These are phyloP conservation scores for Globisporangium alternatum DNA, from an alignment of 352 stramenopile species.

Conservation along the genomic window DNA sequence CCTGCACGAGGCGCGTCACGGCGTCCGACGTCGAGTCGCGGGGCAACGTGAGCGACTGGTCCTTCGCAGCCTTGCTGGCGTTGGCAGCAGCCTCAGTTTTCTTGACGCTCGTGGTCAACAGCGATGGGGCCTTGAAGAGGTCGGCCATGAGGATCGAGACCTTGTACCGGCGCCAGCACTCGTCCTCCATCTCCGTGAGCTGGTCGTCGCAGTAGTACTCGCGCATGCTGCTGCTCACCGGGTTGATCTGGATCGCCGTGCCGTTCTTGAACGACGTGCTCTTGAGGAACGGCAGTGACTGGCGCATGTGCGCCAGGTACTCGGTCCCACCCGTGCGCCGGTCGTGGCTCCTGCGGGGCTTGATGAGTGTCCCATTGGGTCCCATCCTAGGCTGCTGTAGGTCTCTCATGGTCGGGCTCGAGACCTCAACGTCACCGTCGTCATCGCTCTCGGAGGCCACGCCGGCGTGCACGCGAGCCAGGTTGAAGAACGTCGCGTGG, in stretches of 20 bases:
- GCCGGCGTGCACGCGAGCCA: conserved; percentile 12
- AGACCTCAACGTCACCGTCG: background rate
- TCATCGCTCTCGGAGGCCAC: background rate
- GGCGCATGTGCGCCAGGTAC: conserved; percentile 11
- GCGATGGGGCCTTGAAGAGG: conserved; percentile 19
- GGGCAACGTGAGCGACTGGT: background rate
- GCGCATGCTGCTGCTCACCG: conserved; percentile 43
- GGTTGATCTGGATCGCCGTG: conserved; percentile 50
- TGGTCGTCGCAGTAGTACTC: conserved; percentile 47
- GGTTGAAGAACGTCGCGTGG: conserved; percentile 9
- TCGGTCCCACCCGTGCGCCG: conserved; percentile 7
- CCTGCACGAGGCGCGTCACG: conserved; percentile 7
- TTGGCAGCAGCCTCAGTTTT: background rate
- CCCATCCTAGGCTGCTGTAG: background rate
- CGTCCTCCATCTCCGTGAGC: conserved; percentile 58
- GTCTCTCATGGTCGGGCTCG: background rate
- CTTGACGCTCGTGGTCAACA: background rate
- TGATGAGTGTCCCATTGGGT: conserved; percentile 6
- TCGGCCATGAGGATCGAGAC: conserved; percentile 60
- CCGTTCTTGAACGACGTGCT: conserved; percentile 45
- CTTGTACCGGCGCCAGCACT: conserved; percentile 73
- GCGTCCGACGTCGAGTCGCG: background rate
- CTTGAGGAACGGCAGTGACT: conserved; percentile 32
- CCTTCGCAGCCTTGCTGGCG: background rate
- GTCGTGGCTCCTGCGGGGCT: conserved; percentile 1